Base-by-base conservation (phyloP, 2,329 filamentous ascomycete genomes). In the Thielaviopsis populi region DNA sequence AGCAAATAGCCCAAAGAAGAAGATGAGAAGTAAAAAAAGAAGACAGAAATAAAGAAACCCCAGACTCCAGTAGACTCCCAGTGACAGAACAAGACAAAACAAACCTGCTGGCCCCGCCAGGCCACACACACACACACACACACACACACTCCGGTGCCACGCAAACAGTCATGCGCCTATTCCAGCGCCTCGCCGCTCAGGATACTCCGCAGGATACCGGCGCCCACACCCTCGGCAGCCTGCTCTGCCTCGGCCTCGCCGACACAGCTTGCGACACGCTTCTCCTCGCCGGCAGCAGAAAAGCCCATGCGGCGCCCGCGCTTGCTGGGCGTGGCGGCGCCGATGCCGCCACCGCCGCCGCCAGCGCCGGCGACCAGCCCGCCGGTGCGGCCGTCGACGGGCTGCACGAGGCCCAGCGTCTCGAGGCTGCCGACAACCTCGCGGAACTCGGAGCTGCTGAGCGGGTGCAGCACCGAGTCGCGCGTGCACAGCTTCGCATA, bases 391-490 rank as follows among this genome's bases (percentile, higher is more conserved):
- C 77, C 88, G 76, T 80, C 89, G 71, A 76, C 88, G 70, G 75
- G 86, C 74, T 72, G 86, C 5, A 96, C 80, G 24, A 97, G 77
- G 1, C 89, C 91, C 58, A 96, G 76, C 0, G 91, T 94, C 76
- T 99, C 94, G 62, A 99, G 75, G 69, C 89, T 95, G 42, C 87
- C 85, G 22, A 96, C 80, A 4, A 99, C 91, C 74, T 99, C 94
- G 65, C 91, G 84, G 74, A 99, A 99, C 73, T 99, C 94, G 4
- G 90, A 94, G 70, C 83, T 87, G 1, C 90, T 94, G 1, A 99
- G 81, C 0, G 92, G 89, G 69, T 96, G 91, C 1, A 99, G 80
- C 10, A 95, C 79, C n/a, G 91, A 88, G 70, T 97, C 92, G 42
- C 84, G 83, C 65, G 84, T 92, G 75, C 94, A 99, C 17, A 96